Evolutionary conservation across 2,329 filamentous ascomycete species (phyloP), one percentile per base, ranked within the genome.

Genomic region (Aureobasidium namibiae): DNA sequence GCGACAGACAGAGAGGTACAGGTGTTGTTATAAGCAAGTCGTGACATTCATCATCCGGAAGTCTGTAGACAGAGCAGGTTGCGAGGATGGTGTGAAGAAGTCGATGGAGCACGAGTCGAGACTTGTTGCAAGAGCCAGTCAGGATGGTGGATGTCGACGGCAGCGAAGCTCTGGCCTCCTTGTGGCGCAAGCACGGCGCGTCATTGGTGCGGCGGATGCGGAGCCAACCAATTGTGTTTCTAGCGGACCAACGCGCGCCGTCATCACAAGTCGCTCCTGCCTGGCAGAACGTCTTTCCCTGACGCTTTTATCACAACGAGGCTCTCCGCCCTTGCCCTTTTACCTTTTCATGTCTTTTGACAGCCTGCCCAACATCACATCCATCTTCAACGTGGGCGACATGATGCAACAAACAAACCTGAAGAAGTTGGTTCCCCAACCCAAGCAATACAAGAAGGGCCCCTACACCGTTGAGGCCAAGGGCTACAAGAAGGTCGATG

Each of bases 391-490:
- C 61, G 70, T 70, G 67, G 64, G 63, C 63, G 67, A 69, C 65
- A 65, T 68, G 46, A 70, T 72, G 67, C 60, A 61, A 31, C 63
- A 70, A 69, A 65, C 73, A 41, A 70, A 80, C 68, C 73, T 77
- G 65, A 78, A 78, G 69, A 75, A 75, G 62, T 63, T 78, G 64
- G 69, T 71, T 61, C 78, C 78, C 24, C 76, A 78, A 70, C 76
- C 78, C 56, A 74, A 72, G 67, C 65, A 68, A 50, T 71, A 73
- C 67, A 85, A 87, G 74, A 84, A 85, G 72, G 82, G 85, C 34
- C 89, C 90, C 14, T 92, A 86, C 77, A 86, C 87, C 60, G 77
- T 91, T 68, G 88, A 94, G 67, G 83, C 81, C 11, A 77, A 87
- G 16, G 88, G 85, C 67, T 83, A 78, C 64, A 75, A 85, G 69